Base-by-base conservation (phyloP, 768 basidiomycete species). In the Paxillus ammoniavirescens region DNA sequence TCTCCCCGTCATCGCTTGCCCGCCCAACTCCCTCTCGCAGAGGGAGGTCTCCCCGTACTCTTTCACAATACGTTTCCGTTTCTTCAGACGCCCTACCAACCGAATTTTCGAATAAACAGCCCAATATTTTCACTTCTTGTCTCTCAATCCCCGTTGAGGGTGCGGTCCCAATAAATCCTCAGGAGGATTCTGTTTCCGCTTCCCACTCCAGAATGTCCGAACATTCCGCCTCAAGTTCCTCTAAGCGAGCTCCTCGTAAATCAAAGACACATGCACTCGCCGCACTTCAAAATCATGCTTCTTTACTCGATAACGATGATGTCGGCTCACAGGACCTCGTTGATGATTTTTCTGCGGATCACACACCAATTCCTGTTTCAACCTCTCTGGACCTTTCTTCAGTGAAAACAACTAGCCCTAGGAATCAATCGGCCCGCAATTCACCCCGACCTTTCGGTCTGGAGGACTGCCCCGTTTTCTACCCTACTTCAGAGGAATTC, bases 401-500 rank as follows among this genome's bases (percentile, higher is more conserved):
- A 8, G 82, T 93, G 65, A 90, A 89, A 75, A 89, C 86, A 9
- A 66, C 77, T 23, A 77, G 79, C 57, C 82, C 79, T 33, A 75
- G 77, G 51, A 75, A 73, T 54, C 66, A 71, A 15, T 65, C 64
- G 10, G 68, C 70, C 36, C 71, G 73, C 37, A 67, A 68, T 47
- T 70, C 68, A 17, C 70, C 73, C n/a, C 81, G 96, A 40, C 85
- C 89, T 10, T 98, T 98, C 72, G 92, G 82, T 15, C 77, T 99
- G 49, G 77, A 86, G 56, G 92, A 98, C 65, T 96, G 93, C 61
- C 97, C 92, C 5, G 84, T 83, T 60, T 99, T 84, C 67, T 88
- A 86, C 69, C 97, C 97, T 21, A 89, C 87, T 1, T 66, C 73
- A n/a, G 95, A 93, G 53, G 90, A 99, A 71, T 99, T 94, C 72